These are phyloP conservation scores for Macadamia integrifolia DNA, from an alignment of 164 flowering plant genomes.

Conservation along the genomic window DNA sequence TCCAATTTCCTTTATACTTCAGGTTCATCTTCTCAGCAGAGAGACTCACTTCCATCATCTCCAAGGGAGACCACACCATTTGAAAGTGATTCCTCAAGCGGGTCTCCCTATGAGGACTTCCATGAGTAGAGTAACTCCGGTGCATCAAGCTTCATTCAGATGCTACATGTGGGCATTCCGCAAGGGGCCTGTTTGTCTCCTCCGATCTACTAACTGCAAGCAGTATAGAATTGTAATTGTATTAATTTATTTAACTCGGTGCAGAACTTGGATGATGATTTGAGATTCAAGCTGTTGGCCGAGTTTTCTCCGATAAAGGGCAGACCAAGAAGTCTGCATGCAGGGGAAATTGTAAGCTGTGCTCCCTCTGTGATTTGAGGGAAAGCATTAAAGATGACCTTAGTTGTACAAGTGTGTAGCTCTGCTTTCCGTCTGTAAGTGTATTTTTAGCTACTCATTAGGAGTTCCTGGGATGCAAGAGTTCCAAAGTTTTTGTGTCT, in stretches of 20 bases:
- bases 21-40: slow-evolving; percentile 69
- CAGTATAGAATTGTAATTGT: slow-evolving; percentile 7
- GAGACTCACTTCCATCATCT: slow-evolving; percentile 57
- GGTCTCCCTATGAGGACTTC: slow-evolving; percentile 76
- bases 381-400: background rate
- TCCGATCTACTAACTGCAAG: slow-evolving; percentile 3
- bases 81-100: slow-evolving; percentile 76
- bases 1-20: slow-evolving; percentile 9
- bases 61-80: slow-evolving; percentile 63
- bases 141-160: background rate
- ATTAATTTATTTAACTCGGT: slow-evolving; percentile 19
- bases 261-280: slow-evolving; percentile 1
- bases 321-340: slow-evolving; percentile 6
- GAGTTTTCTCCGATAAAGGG: slow-evolving; percentile 6
- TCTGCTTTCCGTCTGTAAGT: background rate
- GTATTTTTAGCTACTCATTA: background rate
- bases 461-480: background rate
- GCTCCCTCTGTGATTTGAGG: slow-evolving; percentile 1
- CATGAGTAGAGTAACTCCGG: slow-evolving; percentile 28
- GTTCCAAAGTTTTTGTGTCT: background rate
- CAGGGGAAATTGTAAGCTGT: slow-evolving; percentile 1
- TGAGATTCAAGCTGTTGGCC: slow-evolving; percentile 7
- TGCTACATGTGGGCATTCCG: background rate
- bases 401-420: too few species aligned
- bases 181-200: background rate